Base-by-base conservation (phyloP, 1,284 basidiomycete species). In the Phlebopus sp. region DNA sequence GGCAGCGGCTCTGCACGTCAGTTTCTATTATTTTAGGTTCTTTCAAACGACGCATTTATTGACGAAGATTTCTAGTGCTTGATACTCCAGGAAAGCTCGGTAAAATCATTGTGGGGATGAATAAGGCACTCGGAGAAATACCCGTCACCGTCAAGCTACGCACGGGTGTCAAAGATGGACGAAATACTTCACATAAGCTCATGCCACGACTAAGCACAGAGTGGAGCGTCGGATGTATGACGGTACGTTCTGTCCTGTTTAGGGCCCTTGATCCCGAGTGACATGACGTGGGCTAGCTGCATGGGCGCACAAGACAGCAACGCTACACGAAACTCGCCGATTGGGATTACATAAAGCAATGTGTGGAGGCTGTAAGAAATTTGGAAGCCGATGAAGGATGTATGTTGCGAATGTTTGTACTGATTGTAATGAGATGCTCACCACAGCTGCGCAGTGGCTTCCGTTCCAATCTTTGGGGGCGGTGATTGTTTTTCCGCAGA, bases 91-190 rank as follows among this genome's bases (percentile, higher is more conserved):
- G 77, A 2, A 90, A 92, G 64, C 73, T 99, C 1, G 89, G 90
- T 7, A 92, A 85, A 66, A 94, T 95, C 44, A 63, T 98, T 18
- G 74, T 88, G 9, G 96, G 96, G 8, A 98, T 99, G 94, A 92
- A 86, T 62, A 82, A 79, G 45, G 93, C 91, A 0, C 76, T 97
- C 0, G 94, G 94, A 3, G 92, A 94, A 31, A 87, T 96, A 31
- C 96, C 96, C 0, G 74, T 99, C n/a, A 98, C 96, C 0, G 86
- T 97, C 56, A 99, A 99, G 69, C 77, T 98, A 44, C 78, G 94
- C 34, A 97, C 92, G 1, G 96, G 96, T 0, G 86, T 97, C 17
- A 91, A 90, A 59, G 91, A 92, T 50, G 85, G 83, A 13, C 78
- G 79, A 51, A 92, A 93, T 57, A 92, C 79, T 0, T 90, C 92